A percentile compares a stretch with the other conserved stretches of the same genome.
Conservation (phyloP, 2,329 filamentous ascomycete genomes). For the Stromatinia cepivora region DNA sequence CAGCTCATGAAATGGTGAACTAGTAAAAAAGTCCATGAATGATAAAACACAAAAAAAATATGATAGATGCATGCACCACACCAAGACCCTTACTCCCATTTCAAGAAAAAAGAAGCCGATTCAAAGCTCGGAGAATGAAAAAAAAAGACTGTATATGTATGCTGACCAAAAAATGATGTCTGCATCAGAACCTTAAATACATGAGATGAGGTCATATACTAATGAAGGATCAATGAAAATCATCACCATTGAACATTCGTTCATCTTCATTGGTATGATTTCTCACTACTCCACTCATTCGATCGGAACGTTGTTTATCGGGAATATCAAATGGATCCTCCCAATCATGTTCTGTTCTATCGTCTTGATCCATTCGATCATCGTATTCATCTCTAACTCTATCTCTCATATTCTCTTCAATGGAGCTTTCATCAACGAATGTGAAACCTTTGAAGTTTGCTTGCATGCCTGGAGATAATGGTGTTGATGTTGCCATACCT, state of each 20-base stretch:
- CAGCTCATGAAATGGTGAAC: neutral
- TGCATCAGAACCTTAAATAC: slow-evolving; percentile 12
- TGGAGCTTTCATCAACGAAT: slow-evolving; percentile 95
- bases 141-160: slow-evolving; percentile 17
- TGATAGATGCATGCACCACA: slow-evolving; percentile 14
- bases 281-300: slow-evolving; percentile 65
- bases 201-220: slow-evolving; percentile 20
- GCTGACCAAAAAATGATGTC: slow-evolving; percentile 1
- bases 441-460: slow-evolving; percentile 99
- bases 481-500: slow-evolving; percentile 85
- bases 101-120: neutral
- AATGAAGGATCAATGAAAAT: slow-evolving; percentile 61
- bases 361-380: slow-evolving; percentile 58
- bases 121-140: neutral
- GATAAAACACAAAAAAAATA: slow-evolving; percentile 5
- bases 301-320: slow-evolving; percentile 49
- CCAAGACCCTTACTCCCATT: neutral
- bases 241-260: slow-evolving; percentile 60
- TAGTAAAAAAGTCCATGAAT: slow-evolving; percentile 6
- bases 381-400: slow-evolving; percentile 54
- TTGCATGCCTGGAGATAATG: slow-evolving; percentile 91
- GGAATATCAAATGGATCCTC: slow-evolving; percentile 47
- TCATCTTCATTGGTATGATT: slow-evolving; percentile 56
- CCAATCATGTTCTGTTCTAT: slow-evolving; percentile 49
- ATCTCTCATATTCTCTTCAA: slow-evolving; percentile 78